Percentiles rank a stretch among this genome's conserved stretches.
phyloP scores from a whole-genome alignment of 2,329 filamentous ascomycete genomes.

The Trichoderma sp. region DNA sequence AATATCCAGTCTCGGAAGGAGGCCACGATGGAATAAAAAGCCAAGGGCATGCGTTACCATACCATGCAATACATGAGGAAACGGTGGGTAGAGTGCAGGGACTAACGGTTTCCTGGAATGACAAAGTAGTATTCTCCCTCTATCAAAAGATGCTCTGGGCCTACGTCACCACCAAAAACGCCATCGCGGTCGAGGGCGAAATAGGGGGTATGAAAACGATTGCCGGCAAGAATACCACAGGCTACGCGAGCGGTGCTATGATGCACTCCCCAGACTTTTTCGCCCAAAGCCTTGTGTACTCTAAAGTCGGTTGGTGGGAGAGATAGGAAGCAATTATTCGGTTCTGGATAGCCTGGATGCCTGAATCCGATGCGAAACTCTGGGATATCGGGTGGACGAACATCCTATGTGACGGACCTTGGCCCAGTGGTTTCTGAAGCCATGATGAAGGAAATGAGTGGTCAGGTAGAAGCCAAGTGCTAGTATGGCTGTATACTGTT shows the following conservation, averaged over 20 bases:
- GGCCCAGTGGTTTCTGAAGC: not conserved
- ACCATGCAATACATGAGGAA: not conserved
- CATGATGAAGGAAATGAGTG: not conserved
- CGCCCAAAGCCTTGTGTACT: too few species aligned
- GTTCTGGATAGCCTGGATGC: not conserved
- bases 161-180: too few species aligned
- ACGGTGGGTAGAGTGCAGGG: not conserved
- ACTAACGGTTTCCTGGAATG: not conserved
- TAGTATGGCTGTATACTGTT: not conserved
- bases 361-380: not conserved
- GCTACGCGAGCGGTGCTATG: not conserved
- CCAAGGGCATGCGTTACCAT: not conserved
- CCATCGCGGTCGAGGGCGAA: not conserved
- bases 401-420: not conserved
- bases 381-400: not conserved
- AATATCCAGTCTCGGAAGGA: not conserved
- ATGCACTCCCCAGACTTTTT: not conserved
- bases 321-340: not conserved
- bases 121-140: not conserved
- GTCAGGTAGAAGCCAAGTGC: not conserved
- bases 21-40: not conserved
- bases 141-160: not conserved
- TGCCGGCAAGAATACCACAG: not conserved
- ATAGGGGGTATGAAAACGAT: not conserved
- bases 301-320: not conserved